Percentiles rank a stretch among this genome's conserved stretches.
These are phyloP conservation scores for Chrysosporium keratinophilum DNA, from an alignment of 2,329 filamentous ascomycete species.

Conservation along the genomic window DNA sequence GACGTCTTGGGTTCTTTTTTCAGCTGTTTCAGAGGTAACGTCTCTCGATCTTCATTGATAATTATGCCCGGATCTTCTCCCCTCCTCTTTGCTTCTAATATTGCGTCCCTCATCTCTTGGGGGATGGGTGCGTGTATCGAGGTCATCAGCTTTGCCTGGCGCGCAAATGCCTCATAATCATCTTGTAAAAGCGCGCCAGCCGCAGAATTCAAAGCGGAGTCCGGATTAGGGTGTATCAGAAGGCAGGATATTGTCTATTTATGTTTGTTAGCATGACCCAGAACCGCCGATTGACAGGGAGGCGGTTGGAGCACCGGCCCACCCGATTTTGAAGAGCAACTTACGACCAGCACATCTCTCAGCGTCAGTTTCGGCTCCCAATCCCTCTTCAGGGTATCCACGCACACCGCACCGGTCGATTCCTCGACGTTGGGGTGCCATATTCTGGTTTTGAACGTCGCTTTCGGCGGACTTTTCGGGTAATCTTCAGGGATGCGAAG, in stretches of 20 bases:
- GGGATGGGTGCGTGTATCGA: constrained; percentile 51
- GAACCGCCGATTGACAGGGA: not conserved
- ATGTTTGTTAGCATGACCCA: not conserved
- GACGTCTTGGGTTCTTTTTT: constrained; percentile 9
- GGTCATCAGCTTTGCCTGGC: constrained; percentile 51
- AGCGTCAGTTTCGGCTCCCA: constrained; percentile 50
- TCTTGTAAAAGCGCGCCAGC: constrained; percentile 50
- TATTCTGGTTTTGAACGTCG: constrained; percentile 50
- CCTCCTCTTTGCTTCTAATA: constrained; percentile 44
- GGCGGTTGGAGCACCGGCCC: not conserved
- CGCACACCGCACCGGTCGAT: constrained; percentile 51
- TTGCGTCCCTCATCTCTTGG: constrained; percentile 33
- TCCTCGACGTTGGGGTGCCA: constrained; percentile 58
- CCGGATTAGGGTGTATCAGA: constrained; percentile 54
- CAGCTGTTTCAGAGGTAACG: not conserved
- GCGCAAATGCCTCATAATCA: constrained; percentile 48
- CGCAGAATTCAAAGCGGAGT: constrained; percentile 52
- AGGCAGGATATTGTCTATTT: constrained; percentile 49
- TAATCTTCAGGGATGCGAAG: constrained; percentile 51
- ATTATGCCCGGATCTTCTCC: constrained; percentile 39
- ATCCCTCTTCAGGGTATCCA: constrained; percentile 55
- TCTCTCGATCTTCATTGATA: constrained; percentile 21
- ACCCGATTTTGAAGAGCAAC: constrained; percentile 16
- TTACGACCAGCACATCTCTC: constrained; percentile 46
- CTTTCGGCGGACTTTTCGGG: constrained; percentile 42